Percentiles rank a stretch among this genome's conserved stretches.
These are phyloP conservation scores for Elaeis oleifera DNA, from an alignment of 202 grass and related monocot species.

Conservation along the genomic window DNA sequence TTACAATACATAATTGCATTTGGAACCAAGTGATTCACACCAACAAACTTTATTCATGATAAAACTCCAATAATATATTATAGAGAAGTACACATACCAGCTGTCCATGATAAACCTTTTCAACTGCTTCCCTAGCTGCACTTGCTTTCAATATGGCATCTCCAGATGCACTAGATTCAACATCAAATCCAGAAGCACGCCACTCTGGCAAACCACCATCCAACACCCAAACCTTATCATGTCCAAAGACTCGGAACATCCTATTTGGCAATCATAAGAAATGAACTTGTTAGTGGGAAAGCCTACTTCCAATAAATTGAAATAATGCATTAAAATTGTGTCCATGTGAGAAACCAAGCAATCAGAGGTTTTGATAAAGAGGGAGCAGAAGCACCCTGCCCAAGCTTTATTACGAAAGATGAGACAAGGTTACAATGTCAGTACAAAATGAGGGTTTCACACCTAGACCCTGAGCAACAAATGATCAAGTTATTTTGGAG, in stretches of 20 bases:
- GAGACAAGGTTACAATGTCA: too few relatives aligned
- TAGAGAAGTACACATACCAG: constrained; percentile 34
- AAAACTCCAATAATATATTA: too few relatives aligned
- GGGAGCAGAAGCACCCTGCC: too few relatives aligned
- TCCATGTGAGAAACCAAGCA: too few relatives aligned
- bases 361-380: too few relatives aligned
- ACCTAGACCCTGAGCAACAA: too few relatives aligned
- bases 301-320: too few relatives aligned
- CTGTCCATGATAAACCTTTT: constrained; percentile 78
- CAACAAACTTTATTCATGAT: neutral
- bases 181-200: constrained; percentile 84
- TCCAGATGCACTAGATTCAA: constrained; percentile 85
- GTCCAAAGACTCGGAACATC: constrained; percentile 96
- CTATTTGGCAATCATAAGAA: constrained; percentile 28
- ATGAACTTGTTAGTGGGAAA: neutral
- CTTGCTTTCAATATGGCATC: constrained; percentile 83
- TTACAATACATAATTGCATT: neutral
- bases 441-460: too few relatives aligned
- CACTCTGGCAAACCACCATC: constrained; percentile 91
- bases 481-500: too few relatives aligned
- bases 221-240: constrained; percentile 92
- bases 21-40: neutral
- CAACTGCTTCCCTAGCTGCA: constrained; percentile 84
- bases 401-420: too few relatives aligned
- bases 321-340: too few relatives aligned